These are phyloP conservation scores for Cenchrus purpureus DNA, from an alignment of 176 grass and related monocot species.

Conservation along the genomic window DNA sequence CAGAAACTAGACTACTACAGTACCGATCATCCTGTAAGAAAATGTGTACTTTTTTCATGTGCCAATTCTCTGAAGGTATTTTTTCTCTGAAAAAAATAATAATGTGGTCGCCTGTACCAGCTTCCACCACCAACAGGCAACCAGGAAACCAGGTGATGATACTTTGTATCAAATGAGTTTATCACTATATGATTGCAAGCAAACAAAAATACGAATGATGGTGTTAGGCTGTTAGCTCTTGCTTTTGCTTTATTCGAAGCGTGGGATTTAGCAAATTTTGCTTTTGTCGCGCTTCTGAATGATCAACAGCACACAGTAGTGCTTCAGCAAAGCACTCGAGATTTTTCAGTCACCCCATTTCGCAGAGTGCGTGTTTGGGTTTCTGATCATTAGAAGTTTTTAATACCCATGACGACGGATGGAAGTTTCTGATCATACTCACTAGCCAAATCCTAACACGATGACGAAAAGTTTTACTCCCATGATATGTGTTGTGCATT, in stretches of 20 bases:
- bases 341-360: not conserved
- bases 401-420: too few species aligned
- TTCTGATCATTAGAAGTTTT: not conserved
- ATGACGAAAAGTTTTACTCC: not conserved
- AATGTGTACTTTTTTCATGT: not conserved
- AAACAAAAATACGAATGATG: slow-evolving; percentile 7
- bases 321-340: not conserved
- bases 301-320: slow-evolving; percentile 13
- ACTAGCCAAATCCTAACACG: not conserved
- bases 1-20: not conserved
- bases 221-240: not conserved
- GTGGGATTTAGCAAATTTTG: not conserved
- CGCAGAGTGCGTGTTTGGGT: not conserved
- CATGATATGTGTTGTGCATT: not conserved
- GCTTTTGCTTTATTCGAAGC: not conserved
- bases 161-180: slow-evolving; percentile 8
- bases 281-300: not conserved
- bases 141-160: slow-evolving; percentile 21
- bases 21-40: not conserved
- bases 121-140: slow-evolving; percentile 18
- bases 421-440: too few species aligned
- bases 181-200: slow-evolving; percentile 13
- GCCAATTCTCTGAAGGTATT: not conserved
- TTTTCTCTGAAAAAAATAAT: not conserved
- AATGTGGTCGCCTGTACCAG: not conserved